Evolutionary conservation across 2,329 filamentous ascomycete species (phyloP).

Genomic region (Epichloe baconii): DNA sequence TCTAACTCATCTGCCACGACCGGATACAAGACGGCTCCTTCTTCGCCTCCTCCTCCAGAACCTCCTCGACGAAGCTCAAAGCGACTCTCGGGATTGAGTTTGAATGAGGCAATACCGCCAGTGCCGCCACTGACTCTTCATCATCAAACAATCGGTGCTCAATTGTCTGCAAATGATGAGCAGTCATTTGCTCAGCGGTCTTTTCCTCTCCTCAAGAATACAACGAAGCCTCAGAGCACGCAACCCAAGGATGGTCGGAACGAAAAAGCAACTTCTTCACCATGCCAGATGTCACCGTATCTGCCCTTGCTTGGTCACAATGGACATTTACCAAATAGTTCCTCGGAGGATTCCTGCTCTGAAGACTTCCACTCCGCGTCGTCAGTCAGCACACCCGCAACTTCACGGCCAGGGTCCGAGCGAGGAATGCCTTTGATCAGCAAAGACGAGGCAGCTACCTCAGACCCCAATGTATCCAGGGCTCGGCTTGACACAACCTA

Average conservation of each 20-base stretch:
- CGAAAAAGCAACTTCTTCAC: not conserved
- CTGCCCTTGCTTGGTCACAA: not conserved
- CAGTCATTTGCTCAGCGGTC: not conserved
- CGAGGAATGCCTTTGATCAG: conserved; percentile 15
- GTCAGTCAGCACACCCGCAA: conserved; percentile 25
- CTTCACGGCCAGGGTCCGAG: conserved; percentile 28
- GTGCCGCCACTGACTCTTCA: not conserved
- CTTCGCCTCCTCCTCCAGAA: conserved; percentile 12
- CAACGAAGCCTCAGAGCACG: not conserved
- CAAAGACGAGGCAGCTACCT: conserved; percentile 1
- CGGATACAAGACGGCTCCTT: conserved; percentile 10
- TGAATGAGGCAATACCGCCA: conserved; percentile 3
- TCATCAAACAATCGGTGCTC: not conserved
- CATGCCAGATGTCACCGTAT: not conserved
- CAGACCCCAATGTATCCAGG: conserved; percentile 1
- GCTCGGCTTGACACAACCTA: conserved; percentile 1
- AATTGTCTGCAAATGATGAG: not conserved
- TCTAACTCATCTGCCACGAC: conserved; percentile 4
- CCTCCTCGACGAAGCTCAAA: conserved; percentile 18
- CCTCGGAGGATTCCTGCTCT: conserved; percentile 25
- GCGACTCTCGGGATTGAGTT: conserved; percentile 10
- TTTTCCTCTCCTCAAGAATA: not conserved
- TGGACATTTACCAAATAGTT: conserved; percentile 12
- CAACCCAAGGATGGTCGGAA: not conserved
- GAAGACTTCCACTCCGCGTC: conserved; percentile 25